A percentile compares a stretch with the other conserved stretches of the same genome.
These are phyloP conservation scores for Acacia melanoxylon DNA, from an alignment of 306 rosid species.

Conservation along the genomic window DNA sequence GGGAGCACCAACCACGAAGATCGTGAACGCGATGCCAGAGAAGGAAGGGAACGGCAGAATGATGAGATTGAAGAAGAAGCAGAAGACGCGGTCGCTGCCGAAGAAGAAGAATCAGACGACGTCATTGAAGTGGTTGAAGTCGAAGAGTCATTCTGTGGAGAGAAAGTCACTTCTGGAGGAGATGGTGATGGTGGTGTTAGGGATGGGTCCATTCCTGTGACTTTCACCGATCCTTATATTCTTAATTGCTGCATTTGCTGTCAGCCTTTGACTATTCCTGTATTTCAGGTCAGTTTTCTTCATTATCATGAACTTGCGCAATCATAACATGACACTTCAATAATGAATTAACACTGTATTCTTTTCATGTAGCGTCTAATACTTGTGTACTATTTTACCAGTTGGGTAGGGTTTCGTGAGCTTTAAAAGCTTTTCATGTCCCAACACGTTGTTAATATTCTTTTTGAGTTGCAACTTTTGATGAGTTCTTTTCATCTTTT, in stretches of 20 bases:
- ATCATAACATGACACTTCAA: too few relatives aligned
- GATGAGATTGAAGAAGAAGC: neutral
- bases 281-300: constrained; percentile 52
- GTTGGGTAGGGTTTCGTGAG: neutral
- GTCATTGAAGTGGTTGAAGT: too few relatives aligned
- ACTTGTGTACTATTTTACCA: too few relatives aligned
- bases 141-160: too few relatives aligned
- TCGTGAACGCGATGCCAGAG: neutral
- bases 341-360: too few relatives aligned
- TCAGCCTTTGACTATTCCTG: constrained; percentile 59
- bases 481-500: too few relatives aligned
- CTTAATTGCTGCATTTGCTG: constrained; percentile 80
- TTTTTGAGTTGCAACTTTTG: too few relatives aligned
- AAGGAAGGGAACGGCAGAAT: neutral
- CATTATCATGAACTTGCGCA: neutral
- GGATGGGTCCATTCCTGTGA: constrained; percentile 30
- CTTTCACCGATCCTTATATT: constrained; percentile 63
- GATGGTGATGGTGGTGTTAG: too few relatives aligned
- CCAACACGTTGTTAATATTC: too few relatives aligned
- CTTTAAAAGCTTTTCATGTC: neutral
- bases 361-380: too few relatives aligned
- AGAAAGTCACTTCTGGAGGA: too few relatives aligned
- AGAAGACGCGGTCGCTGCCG: neutral
- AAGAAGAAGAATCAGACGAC: neutral
- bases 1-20: neutral